Conservation (phyloP, 2,329 filamentous ascomycete genomes). For the Ophiocordyceps camponoti-saundersi region DNA sequence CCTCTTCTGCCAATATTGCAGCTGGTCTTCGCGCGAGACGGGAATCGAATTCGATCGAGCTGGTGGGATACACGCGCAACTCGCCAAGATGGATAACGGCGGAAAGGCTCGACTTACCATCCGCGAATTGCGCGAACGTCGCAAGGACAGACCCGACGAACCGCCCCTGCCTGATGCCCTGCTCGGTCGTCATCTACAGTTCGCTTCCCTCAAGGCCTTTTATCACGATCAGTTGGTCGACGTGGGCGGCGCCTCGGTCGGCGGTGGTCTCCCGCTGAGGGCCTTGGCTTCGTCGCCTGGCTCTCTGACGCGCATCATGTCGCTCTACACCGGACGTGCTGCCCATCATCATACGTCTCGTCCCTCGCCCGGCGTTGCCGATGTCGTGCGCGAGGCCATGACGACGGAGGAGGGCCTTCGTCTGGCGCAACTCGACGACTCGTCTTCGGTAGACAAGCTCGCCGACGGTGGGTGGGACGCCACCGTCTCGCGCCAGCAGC, state of each 20-base stretch:
- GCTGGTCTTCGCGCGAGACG: conserved; percentile 82
- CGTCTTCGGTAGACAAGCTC: conserved; percentile 41
- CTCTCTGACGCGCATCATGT: conserved; percentile 79
- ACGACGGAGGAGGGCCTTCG: conserved; percentile 55
- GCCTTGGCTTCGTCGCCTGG: conserved; percentile 56
- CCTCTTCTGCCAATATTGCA: conserved; percentile 76
- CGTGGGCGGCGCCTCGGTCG: conserved; percentile 28
- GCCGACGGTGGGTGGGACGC: conserved; percentile 43
- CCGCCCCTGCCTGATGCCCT: conserved; percentile 22
- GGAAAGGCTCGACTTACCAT: conserved; percentile 31
- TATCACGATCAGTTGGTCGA: conserved; percentile 66
- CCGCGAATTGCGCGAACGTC: conserved; percentile 33
- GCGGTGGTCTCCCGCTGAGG: conserved; percentile 22
- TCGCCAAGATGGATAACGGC: conserved; percentile 52
- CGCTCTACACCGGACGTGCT: conserved; percentile 57
- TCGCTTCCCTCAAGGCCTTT: conserved; percentile 58
- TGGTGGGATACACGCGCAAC: conserved; percentile 69
- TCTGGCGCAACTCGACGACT: conserved; percentile 43
- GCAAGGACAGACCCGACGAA: conserved; percentile 25
- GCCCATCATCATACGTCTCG: conserved; percentile 23
- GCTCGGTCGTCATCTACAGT: conserved; percentile 52
- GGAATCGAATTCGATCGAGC: conserved; percentile 81
- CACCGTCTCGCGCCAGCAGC: conserved; percentile 34
- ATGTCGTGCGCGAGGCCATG: conserved; percentile 67
- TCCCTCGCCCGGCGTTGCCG: conserved; percentile 47